Conservation (phyloP, 2,329 filamentous ascomycete genomes). For the Epichloe uncinata region DNA sequence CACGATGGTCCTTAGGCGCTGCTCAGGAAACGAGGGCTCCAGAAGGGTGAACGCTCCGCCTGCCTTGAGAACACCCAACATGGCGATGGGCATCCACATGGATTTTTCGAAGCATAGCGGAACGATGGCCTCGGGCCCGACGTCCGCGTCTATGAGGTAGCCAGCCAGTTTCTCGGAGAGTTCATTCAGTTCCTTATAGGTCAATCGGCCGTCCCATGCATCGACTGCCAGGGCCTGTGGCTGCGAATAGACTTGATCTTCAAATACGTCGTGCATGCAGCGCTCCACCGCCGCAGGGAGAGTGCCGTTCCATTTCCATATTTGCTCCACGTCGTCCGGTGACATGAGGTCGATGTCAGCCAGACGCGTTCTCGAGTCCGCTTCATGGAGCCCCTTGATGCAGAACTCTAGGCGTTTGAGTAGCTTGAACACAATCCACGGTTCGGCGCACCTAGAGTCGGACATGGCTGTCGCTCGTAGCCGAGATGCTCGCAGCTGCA, state of each 20-base stretch:
- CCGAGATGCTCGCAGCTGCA: too few relatives aligned
- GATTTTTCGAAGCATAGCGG: constrained; percentile 6
- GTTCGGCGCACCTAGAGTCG: too few relatives aligned
- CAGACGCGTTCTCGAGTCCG: too few relatives aligned
- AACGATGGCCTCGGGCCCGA: not conserved
- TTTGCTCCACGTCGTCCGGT: not conserved
- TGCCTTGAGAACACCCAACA: constrained; percentile 1
- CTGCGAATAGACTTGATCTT: too few relatives aligned
- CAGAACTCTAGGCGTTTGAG: too few relatives aligned
- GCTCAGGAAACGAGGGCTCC: too few relatives aligned
- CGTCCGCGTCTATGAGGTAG: constrained; percentile 1
- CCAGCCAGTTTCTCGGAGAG: constrained; percentile 9
- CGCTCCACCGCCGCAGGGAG: not conserved
- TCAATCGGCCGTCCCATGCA: constrained; percentile 26
- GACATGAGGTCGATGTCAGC: too few relatives aligned
- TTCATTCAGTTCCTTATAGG: constrained; percentile 15
- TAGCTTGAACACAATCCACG: too few relatives aligned
- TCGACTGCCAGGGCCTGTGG: too few relatives aligned
- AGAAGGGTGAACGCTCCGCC: not conserved
- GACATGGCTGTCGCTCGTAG: too few relatives aligned
- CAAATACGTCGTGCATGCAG: not conserved
- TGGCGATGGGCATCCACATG: constrained; percentile 3
- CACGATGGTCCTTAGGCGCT: too few relatives aligned
- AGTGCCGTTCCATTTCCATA: not conserved
- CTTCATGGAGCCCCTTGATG: too few relatives aligned